phyloP scores from a whole-genome alignment of 805 yeast genomes.

The Saccharomycopsis sp. region DNA sequence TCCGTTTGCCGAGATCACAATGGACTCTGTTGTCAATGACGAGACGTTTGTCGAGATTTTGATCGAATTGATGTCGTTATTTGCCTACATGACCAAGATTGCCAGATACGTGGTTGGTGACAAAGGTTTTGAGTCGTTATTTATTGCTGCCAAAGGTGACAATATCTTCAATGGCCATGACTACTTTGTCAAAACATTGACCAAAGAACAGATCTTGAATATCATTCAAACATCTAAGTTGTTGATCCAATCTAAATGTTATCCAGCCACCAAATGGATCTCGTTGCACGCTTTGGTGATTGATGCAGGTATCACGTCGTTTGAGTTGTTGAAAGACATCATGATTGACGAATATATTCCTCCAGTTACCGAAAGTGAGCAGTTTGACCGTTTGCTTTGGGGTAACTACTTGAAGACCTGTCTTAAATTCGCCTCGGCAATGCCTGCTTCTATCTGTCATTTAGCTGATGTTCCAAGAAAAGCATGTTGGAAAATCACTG shows the following conservation, averaged over 20 bases:
- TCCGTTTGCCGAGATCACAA: constrained; percentile 59
- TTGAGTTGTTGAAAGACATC: constrained; percentile 47
- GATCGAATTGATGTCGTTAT: constrained; percentile 60
- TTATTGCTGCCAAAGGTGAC: constrained; percentile 32
- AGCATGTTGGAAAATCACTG: constrained; percentile 59
- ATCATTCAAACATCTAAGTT: constrained; percentile 45
- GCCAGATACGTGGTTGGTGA: constrained; percentile 37
- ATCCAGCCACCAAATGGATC: constrained; percentile 68
- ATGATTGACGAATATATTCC: constrained; percentile 50
- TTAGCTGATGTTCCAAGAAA: constrained; percentile 66
- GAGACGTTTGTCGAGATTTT: constrained; percentile 65
- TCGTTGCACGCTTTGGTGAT: constrained; percentile 54
- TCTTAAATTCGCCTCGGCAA: constrained; percentile 54
- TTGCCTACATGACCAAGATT: constrained; percentile 47
- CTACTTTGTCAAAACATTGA: constrained; percentile 36
- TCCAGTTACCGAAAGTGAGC: constrained; percentile 39
- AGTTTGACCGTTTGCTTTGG: constrained; percentile 61
- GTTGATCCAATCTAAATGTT: constrained; percentile 48
- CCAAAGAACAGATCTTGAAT: constrained; percentile 35
- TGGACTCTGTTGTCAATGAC: constrained; percentile 70
- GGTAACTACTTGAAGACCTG: constrained; percentile 54
- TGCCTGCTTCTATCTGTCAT: constrained; percentile 63
- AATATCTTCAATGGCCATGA: constrained; percentile 36
- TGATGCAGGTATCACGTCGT: constrained; percentile 47
- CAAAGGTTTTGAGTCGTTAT: constrained; percentile 38